Base-by-base conservation (phyloP, 1,139 yeast species). In the Pichia sp. region DNA sequence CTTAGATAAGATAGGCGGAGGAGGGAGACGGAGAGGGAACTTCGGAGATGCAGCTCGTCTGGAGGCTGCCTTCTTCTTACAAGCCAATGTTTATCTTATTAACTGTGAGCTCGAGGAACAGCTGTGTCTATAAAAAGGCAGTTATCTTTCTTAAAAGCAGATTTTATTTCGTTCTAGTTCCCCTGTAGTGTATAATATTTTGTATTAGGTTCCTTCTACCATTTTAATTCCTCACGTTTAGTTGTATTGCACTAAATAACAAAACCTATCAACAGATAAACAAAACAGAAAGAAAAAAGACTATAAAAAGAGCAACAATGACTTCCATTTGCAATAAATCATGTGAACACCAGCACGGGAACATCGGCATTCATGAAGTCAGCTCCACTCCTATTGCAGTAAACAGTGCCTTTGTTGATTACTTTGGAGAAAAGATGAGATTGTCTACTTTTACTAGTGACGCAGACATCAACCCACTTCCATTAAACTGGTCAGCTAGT, bases 381-480 rank as follows among this genome's bases (percentile, higher is more conserved):
- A 31, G n/a, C 7, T 31, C 48, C 30, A 16, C 48, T 8, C 26
- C 43, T 36, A 19, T 50, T 13, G 59, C 61, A 15, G 29, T 34
- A 1, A 29, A 62, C 23, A 45, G 61, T 15, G 57, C 68, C 3
- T 59, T 69, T 30, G 65, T 65, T n/a, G 69, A 70, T 16, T 59
- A 64, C 36, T 70, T 64, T 56, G 72, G 72, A 16, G 60, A 65
- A 15, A 70, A 72, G 44, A 66, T 77, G 44, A 71, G 73, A 30
- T 67, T 81, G 51, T 75, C 85, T 10, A 80, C 85, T 1, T 77
- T 76, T 60, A 72, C 82, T 1, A 73, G 74, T 52, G 85, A 80
- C 61, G 67, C 74, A 7, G 75, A 76, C 31, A 65, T 79, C 34
- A 67, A 69, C 7, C 82, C 85, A 38, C 68, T 81, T 49, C 69